Percentiles rank a stretch among this genome's conserved stretches.
Evolutionary conservation across 176 grass and related monocot species (phyloP).

Genomic region (Aechmea fasciata): DNA sequence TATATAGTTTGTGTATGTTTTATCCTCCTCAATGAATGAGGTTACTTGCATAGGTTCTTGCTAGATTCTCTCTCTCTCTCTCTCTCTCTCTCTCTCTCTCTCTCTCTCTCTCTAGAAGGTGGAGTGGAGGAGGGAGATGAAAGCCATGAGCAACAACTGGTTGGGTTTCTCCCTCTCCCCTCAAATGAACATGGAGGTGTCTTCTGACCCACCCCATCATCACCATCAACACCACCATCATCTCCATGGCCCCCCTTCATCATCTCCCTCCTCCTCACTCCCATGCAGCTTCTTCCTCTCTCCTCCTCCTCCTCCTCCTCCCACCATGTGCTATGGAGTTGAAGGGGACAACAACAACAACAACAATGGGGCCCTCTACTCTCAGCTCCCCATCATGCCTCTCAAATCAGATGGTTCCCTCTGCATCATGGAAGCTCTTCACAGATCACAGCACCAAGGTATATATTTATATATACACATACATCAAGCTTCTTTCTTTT

Average conservation of each 20-base stretch:
- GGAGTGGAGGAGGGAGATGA: slow-evolving; percentile 13
- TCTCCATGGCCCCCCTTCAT: slow-evolving; percentile 18
- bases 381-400: slow-evolving; percentile 44
- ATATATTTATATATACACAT: background rate
- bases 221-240: slow-evolving; percentile 13
- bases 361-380: slow-evolving; percentile 38
- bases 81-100: background rate
- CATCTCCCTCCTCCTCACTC: slow-evolving; percentile 15
- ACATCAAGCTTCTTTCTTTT: background rate
- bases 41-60: slow-evolving; percentile 2
- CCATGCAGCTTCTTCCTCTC: slow-evolving; percentile 65
- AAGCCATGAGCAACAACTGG: slow-evolving; percentile 69
- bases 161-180: slow-evolving; percentile 87
- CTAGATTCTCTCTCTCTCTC: background rate
- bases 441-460: slow-evolving; percentile 53
- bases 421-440: slow-evolving; percentile 62
- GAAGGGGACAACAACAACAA: slow-evolving; percentile 31
- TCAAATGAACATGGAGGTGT: slow-evolving; percentile 47
- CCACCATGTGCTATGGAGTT: slow-evolving; percentile 51
- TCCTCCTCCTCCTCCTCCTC: slow-evolving; percentile 14
- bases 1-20: background rate
- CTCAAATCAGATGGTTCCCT: slow-evolving; percentile 72
- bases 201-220: slow-evolving; percentile 26
- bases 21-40: background rate
- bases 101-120: background rate